phyloP scores from a whole-genome alignment of 2,329 filamentous ascomycete genomes.

The Magnaporthiopsis rhizophila region DNA sequence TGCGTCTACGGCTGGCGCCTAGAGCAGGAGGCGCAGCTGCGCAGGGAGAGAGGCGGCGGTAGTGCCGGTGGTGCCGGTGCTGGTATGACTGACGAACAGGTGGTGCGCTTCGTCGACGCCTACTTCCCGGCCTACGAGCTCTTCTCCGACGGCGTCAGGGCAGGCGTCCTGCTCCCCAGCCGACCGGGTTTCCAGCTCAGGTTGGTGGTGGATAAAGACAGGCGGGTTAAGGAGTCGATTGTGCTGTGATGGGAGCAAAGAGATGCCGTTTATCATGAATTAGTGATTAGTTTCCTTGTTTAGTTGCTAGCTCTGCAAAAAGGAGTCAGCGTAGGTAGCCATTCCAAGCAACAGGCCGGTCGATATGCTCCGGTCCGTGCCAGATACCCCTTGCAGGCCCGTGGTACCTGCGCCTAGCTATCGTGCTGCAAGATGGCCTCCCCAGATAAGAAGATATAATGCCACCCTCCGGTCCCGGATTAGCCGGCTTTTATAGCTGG shows the following conservation, averaged over 20 bases:
- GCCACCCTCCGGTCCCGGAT: too few relatives aligned
- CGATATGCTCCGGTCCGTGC: too few relatives aligned
- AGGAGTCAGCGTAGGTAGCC: too few relatives aligned
- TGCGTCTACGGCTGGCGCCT: constrained; percentile 81
- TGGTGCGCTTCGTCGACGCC: constrained; percentile 62
- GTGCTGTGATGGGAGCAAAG: constrained; percentile 26
- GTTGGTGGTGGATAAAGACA: constrained; percentile 51
- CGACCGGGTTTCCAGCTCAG: constrained; percentile 48
- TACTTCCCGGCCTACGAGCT: constrained; percentile 69
- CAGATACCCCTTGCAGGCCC: too few relatives aligned
- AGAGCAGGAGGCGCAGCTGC: constrained; percentile 69
- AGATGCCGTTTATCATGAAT: constrained; percentile 6
- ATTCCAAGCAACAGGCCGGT: too few relatives aligned
- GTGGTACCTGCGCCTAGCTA: too few relatives aligned
- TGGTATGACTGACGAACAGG: constrained; percentile 78
- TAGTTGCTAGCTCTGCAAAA: neutral
- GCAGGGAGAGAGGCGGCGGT: constrained; percentile 46
- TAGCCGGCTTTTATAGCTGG: too few relatives aligned
- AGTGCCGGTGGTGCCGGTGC: constrained; percentile 18
- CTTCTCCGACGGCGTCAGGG: constrained; percentile 51
- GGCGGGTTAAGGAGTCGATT: constrained; percentile 49
- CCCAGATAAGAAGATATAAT: too few relatives aligned
- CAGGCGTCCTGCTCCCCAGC: constrained; percentile 47
- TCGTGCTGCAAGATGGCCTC: too few relatives aligned
- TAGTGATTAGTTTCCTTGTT: neutral